Percentiles rank a stretch among this genome's conserved stretches.
phyloP scores from a whole-genome alignment of 2,329 filamentous ascomycete genomes.

The Scedosporium aurantiacum region DNA sequence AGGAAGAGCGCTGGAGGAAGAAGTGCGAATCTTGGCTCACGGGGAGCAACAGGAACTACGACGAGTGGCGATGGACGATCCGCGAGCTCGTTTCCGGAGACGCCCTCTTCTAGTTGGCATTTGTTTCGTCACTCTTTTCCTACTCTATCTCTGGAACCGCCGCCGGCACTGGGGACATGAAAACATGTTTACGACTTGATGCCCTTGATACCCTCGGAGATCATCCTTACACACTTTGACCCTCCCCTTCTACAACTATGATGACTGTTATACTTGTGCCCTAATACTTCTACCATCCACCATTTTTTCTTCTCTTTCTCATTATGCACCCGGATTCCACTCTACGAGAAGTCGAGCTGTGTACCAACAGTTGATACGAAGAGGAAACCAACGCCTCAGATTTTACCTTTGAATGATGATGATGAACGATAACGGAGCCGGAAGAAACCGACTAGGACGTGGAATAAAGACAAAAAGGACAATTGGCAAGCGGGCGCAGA shows the following conservation, averaged over 20 bases:
- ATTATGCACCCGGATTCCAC: background rate
- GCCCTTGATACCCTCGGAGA: background rate
- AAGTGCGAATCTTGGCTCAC: conserved; percentile 77
- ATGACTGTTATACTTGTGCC: background rate
- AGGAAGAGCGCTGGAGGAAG: conserved; percentile 82
- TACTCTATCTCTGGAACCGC: background rate
- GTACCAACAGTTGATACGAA: background rate
- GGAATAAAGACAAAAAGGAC: background rate
- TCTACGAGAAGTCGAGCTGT: background rate
- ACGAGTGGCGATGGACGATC: conserved; percentile 69
- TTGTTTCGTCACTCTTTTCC: background rate
- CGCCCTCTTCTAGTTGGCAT: background rate
- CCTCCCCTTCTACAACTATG: background rate
- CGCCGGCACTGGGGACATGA: background rate
- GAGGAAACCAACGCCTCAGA: background rate
- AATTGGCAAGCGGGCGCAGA: background rate
- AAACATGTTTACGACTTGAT: background rate
- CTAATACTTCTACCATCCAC: background rate
- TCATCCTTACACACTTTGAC: background rate
- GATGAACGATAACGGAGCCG: background rate
- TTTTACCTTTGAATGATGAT: background rate
- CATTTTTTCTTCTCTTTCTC: background rate
- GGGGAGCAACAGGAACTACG: conserved; percentile 40
- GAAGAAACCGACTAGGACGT: background rate
- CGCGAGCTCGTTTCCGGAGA: conserved; percentile 44